Conservation (phyloP, 2,329 filamentous ascomycete genomes). For the Cladosporium oxysporum region DNA sequence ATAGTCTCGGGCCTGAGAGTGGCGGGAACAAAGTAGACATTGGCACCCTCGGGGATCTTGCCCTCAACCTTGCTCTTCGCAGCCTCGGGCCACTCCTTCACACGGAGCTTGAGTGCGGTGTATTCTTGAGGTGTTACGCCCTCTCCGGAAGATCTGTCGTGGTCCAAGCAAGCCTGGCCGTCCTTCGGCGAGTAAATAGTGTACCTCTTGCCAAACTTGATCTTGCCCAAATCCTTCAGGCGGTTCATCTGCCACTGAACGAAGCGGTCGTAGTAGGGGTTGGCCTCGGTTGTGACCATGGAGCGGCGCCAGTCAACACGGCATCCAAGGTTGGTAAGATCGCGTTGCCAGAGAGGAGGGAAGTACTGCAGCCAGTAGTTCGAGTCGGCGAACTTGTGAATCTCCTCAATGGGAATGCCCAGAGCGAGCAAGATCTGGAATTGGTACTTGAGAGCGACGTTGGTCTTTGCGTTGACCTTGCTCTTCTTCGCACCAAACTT, state of each 20-base stretch:
- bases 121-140: conserved; percentile 88
- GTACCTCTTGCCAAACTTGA: conserved; percentile 90
- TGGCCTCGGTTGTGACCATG: conserved; percentile 93
- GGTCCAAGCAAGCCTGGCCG: conserved; percentile 83
- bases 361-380: conserved; percentile 91
- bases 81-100: conserved; percentile 82
- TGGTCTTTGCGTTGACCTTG: conserved; percentile 81
- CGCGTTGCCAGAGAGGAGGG: conserved; percentile 74
- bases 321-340: conserved; percentile 80
- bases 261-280: conserved; percentile 95
- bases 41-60: conserved; percentile 75
- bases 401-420: conserved; percentile 83
- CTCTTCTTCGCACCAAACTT: conserved; percentile 93
- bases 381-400: conserved; percentile 91
- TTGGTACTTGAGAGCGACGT: conserved; percentile 91
- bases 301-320: conserved; percentile 91
- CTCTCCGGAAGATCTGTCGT: conserved; percentile 79
- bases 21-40: conserved; percentile 86
- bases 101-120: conserved; percentile 85
- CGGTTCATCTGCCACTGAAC: conserved; percentile 97
- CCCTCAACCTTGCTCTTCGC: conserved; percentile 71
- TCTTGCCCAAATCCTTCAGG: conserved; percentile 84
- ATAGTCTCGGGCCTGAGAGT: conserved; percentile 96
- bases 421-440: conserved; percentile 93
- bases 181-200: conserved; percentile 93